phyloP scores from a whole-genome alignment of 192 early-diverging fungal species.

The Ramicandelaber brevisporus region DNA sequence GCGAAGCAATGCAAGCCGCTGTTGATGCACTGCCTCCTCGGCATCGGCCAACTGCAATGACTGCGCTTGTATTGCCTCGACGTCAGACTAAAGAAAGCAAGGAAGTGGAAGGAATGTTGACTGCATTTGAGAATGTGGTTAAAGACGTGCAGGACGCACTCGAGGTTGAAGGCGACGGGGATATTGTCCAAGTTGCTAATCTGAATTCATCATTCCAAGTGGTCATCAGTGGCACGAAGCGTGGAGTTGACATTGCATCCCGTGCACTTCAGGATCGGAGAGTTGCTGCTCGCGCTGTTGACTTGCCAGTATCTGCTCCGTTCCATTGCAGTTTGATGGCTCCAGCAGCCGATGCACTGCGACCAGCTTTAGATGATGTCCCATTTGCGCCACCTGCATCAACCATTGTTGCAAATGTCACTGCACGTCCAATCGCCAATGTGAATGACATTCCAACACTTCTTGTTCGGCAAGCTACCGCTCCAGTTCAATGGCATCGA shows the following conservation, averaged over 20 bases:
- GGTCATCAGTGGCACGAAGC: conserved; percentile 69
- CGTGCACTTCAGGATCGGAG: conserved; percentile 50
- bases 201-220: conserved; percentile 62
- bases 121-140: conserved; percentile 11
- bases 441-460: conserved; percentile 32
- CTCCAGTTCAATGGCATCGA: conserved; percentile 82
- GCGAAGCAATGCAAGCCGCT: conserved; percentile 63
- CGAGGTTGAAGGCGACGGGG: conserved; percentile 17
- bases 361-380: conserved; percentile 32
- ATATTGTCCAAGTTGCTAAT: conserved; percentile 72
- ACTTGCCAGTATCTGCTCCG: conserved; percentile 84
- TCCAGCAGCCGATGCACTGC: conserved; percentile 54
- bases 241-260: conserved; percentile 67
- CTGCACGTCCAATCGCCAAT: conserved; percentile 41
- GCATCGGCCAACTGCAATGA: conserved; percentile 66
- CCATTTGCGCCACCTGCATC: conserved; percentile 48
- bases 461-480: conserved; percentile 52
- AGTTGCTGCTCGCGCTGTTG: conserved; percentile 64
- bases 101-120: conserved; percentile 45
- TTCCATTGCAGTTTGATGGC: conserved; percentile 88
- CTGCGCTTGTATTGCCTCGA: conserved; percentile 62
- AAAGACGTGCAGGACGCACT: conserved; percentile 3
- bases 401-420: conserved; percentile 82
- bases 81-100: too few relatives aligned
- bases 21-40: too few relatives aligned